phyloP scores from a whole-genome alignment of 805 yeast genomes.

The Candida peoriensis region DNA sequence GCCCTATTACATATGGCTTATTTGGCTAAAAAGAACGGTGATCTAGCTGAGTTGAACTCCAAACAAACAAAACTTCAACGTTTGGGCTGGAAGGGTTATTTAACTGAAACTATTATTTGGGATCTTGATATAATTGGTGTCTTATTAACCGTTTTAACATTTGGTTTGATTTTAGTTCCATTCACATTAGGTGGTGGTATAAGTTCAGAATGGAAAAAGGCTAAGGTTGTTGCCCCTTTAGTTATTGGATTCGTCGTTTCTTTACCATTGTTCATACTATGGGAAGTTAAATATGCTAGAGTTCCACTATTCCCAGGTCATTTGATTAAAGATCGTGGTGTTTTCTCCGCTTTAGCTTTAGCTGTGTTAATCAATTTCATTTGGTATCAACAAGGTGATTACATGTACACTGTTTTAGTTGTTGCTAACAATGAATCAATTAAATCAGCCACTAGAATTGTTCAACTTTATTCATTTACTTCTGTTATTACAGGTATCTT shows the following conservation, averaged over 20 bases:
- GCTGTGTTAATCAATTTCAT: constrained; percentile 51
- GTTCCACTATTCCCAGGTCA: constrained; percentile 31
- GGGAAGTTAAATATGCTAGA: constrained; percentile 51
- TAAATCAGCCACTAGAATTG: constrained; percentile 61
- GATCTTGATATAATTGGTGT: constrained; percentile 58
- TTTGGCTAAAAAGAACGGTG: constrained; percentile 38
- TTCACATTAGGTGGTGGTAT: constrained; percentile 65
- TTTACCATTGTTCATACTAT: constrained; percentile 46
- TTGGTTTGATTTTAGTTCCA: constrained; percentile 61
- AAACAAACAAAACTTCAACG: constrained; percentile 12
- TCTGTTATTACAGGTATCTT: constrained; percentile 56
- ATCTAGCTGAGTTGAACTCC: constrained; percentile 30
- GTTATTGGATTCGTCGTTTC: constrained; percentile 51
- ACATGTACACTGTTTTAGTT: constrained; percentile 53
- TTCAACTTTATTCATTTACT: constrained; percentile 58
- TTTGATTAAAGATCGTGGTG: constrained; percentile 50
- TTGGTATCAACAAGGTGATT: constrained; percentile 65
- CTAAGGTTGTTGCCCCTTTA: constrained; percentile 56
- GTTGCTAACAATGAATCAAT: constrained; percentile 54
- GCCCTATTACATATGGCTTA: constrained; percentile 45
- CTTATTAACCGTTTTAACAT: constrained; percentile 45
- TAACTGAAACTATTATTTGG: constrained; percentile 45
- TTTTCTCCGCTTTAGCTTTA: constrained; percentile 57
- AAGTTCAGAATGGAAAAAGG: constrained; percentile 46
- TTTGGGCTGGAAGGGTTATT: constrained; percentile 17